Conservation (phyloP, 2,329 filamentous ascomycete genomes). For the Lecanoromycetidae sp. region DNA sequence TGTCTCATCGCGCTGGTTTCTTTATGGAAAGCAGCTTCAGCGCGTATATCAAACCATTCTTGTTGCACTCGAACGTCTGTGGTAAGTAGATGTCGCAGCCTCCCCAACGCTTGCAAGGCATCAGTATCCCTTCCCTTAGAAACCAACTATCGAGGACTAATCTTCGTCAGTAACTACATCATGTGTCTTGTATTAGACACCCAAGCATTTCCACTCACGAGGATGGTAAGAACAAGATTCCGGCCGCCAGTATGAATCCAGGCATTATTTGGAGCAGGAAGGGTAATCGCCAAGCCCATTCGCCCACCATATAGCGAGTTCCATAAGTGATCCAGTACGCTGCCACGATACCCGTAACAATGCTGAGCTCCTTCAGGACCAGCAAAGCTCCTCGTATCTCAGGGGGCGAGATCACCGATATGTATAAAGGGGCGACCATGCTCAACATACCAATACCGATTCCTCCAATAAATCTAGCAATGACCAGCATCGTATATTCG, state of each 20-base stretch:
- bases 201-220: too few species aligned
- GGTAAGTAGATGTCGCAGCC: slow-evolving; percentile 37
- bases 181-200: too few species aligned
- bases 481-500: slow-evolving; percentile 40
- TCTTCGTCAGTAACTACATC: too few species aligned
- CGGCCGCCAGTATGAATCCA: slow-evolving; percentile 27
- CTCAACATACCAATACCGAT: slow-evolving; percentile 41
- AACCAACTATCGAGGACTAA: slow-evolving; percentile 41
- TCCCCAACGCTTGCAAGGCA: slow-evolving; percentile 35
- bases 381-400: slow-evolving; percentile 38
- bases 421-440: slow-evolving; percentile 41
- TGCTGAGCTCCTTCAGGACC: slow-evolving; percentile 32
- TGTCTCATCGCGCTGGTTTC: slow-evolving; percentile 32
- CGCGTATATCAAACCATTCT: slow-evolving; percentile 40
- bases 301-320: slow-evolving; percentile 32
- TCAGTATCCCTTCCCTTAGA: slow-evolving; percentile 38
- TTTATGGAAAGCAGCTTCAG: slow-evolving; percentile 42
- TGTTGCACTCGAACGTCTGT: slow-evolving; percentile 39
- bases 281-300: slow-evolving; percentile 38
- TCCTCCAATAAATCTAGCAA: slow-evolving; percentile 40
- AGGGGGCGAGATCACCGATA: slow-evolving; percentile 39
- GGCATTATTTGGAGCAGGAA: slow-evolving; percentile 38
- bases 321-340: slow-evolving; percentile 34
- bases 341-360: slow-evolving; percentile 32
- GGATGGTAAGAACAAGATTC: slow-evolving; percentile 38